Base-by-base conservation (phyloP, 2,329 filamentous ascomycete genomes). In the Phaeosphaeria sp. region DNA sequence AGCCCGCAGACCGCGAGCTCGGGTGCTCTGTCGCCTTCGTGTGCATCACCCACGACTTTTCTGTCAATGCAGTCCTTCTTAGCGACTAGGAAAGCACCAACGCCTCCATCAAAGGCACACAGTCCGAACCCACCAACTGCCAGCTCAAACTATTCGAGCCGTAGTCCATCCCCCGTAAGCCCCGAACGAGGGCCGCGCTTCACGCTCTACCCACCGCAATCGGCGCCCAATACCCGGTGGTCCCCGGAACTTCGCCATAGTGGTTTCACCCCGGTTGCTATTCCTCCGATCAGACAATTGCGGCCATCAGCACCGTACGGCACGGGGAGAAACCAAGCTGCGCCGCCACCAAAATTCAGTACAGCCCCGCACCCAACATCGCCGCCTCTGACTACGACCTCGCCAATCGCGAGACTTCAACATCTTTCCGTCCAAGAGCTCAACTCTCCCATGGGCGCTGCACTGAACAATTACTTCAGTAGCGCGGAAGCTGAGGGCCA, bases 1-100 rank as follows among this genome's bases (percentile, higher is more conserved):
- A 69, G 62, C n/a, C 65, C 71, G n/a, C 66, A 68, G 20, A 74
- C 72, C 3, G 69, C 68, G 30, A 72, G 67, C 47, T 73, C 69
- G 5, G 49, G 61, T 36, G 65, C 66, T 3, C 47, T 74, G n/a
- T 72, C 70, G 1, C 69, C 72, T 15, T 56, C 63, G 11, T 68
- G 63, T 48, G 43, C 66, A 21, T 69, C 68, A 20, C 66, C 71
- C 47, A 60, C 64, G 27, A 60, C 65, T 2, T 49, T 73, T n/a
- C 67, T 73, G 17, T 50, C 62, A 1, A 44, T 49, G 7, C 58
- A 59, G 7, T 57, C 64, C 1, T 54, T 59, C 9, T 24, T 64
- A 11, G 51, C 61, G 20, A 54, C 56, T 8, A 53, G 55, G 15
- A 57, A 60, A 25, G 57, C 53, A 27, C 67, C 66, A 17, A 59